Evolutionary conservation across 1,284 basidiomycete genomes (phyloP).

Genomic region (Meripilus lineatus): DNA sequence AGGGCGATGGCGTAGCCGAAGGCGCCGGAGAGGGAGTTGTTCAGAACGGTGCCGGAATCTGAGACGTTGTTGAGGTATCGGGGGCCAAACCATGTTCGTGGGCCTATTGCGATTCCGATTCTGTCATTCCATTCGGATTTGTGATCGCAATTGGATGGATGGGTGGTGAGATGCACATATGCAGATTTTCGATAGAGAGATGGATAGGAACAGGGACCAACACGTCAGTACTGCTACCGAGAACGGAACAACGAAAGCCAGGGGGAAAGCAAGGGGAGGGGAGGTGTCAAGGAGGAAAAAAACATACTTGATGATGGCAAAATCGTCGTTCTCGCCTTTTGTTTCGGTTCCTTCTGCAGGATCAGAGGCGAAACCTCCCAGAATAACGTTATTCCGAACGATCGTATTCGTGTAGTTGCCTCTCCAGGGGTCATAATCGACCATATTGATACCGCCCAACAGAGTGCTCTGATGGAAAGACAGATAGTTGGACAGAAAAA

Average conservation of each 20-base stretch:
- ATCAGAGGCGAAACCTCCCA: constrained; percentile 62
- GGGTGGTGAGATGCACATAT: too few relatives aligned
- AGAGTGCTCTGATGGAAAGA: constrained; percentile 47
- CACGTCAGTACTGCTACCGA: too few relatives aligned
- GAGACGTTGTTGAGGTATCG: constrained; percentile 57
- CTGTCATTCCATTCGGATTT: constrained; percentile 26
- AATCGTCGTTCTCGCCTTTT: constrained; percentile 53
- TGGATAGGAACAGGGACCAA: too few relatives aligned
- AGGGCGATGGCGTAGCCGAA: constrained; percentile 70
- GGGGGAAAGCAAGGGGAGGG: not conserved
- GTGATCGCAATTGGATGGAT: too few relatives aligned
- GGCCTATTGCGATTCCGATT: constrained; percentile 75
- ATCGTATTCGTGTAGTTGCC: constrained; percentile 69
- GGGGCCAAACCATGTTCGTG: constrained; percentile 73
- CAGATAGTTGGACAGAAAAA: too few relatives aligned
- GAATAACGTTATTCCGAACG: constrained; percentile 68
- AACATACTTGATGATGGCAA: constrained; percentile 65
- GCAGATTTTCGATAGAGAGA: too few relatives aligned
- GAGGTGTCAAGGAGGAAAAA: constrained; percentile 1
- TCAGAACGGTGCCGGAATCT: constrained; percentile 51
- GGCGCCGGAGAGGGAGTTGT: constrained; percentile 70
- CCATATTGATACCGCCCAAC: constrained; percentile 79
- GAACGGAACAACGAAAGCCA: too few relatives aligned
- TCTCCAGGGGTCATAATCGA: constrained; percentile 71
- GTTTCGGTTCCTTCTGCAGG: constrained; percentile 31